Evolutionary conservation across 2,329 filamentous ascomycete species (phyloP).

Genomic region (Hawksworthiomyces lignivorus): DNA sequence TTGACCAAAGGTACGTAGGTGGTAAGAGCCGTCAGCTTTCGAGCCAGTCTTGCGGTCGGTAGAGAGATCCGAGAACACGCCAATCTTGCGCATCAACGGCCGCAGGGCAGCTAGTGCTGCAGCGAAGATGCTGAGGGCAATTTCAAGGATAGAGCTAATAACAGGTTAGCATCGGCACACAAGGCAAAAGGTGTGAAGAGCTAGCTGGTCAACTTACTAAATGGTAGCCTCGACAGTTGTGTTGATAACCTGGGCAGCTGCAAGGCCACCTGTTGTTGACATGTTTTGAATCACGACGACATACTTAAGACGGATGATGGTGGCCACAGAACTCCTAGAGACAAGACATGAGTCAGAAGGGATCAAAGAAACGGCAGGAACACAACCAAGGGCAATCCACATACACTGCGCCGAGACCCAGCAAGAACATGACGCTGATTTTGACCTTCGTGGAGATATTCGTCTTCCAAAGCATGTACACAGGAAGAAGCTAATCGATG

Average conservation of each 20-base stretch:
- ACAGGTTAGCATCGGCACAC: too few relatives aligned
- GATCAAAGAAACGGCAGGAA: too few relatives aligned
- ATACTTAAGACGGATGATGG: constrained; percentile 3
- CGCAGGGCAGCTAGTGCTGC: constrained; percentile 5
- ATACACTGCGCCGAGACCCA: constrained; percentile 6
- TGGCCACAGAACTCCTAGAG: constrained; percentile 1
- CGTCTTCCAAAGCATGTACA: constrained; percentile 6
- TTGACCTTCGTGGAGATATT: constrained; percentile 5
- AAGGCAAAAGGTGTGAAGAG: too few relatives aligned
- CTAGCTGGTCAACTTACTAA: too few relatives aligned
- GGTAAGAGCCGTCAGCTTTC: too few relatives aligned
- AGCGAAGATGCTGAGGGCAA: constrained; percentile 8
- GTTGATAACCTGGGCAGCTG: neutral
- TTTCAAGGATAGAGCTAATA: constrained; percentile 8
- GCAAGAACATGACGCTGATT: neutral
- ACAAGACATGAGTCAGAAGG: too few relatives aligned
- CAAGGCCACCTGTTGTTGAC: neutral
- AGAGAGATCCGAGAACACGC: neutral
- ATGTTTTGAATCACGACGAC: constrained; percentile 1
- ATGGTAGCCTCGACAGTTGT: neutral
- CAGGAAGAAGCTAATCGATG: constrained; percentile 1
- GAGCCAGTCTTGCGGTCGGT: too few relatives aligned
- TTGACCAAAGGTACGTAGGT: too few relatives aligned
- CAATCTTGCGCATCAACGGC: constrained; percentile 1
- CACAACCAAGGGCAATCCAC: too few relatives aligned